phyloP scores from a whole-genome alignment of 2,329 filamentous ascomycete genomes.

The Fusarium oligoseptatum region DNA sequence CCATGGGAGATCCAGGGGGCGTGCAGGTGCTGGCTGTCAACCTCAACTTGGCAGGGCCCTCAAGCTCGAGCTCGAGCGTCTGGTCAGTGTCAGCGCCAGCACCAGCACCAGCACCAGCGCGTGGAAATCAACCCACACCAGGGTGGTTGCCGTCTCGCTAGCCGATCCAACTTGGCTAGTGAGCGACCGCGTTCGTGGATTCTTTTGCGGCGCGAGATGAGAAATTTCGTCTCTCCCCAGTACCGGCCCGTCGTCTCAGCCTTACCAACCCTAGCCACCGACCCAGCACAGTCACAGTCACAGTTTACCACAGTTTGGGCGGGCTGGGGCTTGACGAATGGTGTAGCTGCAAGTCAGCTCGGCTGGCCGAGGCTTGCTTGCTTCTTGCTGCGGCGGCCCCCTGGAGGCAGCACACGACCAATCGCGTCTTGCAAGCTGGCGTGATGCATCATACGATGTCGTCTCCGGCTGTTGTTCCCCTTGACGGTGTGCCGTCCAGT shows the following conservation, averaged over 20 bases:
- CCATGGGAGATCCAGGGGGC: background rate
- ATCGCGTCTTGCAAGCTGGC: constrained; percentile 31
- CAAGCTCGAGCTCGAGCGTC: background rate
- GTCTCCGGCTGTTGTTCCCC: constrained; percentile 18
- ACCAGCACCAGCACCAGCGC: background rate
- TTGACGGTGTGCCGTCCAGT: constrained; percentile 15
- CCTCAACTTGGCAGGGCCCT: background rate
- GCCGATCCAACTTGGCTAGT: constrained; percentile 2
- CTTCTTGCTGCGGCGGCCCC: constrained; percentile 28
- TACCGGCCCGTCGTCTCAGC: constrained; percentile 43
- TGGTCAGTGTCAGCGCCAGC: background rate
- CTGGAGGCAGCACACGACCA: constrained; percentile 18
- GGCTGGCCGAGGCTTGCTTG: constrained; percentile 26
- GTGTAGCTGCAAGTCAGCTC: constrained; percentile 6
- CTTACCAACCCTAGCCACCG: constrained; percentile 40
- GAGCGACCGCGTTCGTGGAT: constrained; percentile 14
- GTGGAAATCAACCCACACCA: constrained; percentile 4
- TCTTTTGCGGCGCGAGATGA: constrained; percentile 22
- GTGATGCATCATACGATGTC: constrained; percentile 47
- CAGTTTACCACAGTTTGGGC: background rate
- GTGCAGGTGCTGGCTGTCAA: background rate
- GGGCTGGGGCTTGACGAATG: constrained; percentile 7
- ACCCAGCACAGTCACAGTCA: background rate
- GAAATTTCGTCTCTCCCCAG: constrained; percentile 29
- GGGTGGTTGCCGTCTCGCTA: constrained; percentile 3